phyloP scores from a whole-genome alignment of 1,284 basidiomycete species.

The Dichomitus squalens region DNA sequence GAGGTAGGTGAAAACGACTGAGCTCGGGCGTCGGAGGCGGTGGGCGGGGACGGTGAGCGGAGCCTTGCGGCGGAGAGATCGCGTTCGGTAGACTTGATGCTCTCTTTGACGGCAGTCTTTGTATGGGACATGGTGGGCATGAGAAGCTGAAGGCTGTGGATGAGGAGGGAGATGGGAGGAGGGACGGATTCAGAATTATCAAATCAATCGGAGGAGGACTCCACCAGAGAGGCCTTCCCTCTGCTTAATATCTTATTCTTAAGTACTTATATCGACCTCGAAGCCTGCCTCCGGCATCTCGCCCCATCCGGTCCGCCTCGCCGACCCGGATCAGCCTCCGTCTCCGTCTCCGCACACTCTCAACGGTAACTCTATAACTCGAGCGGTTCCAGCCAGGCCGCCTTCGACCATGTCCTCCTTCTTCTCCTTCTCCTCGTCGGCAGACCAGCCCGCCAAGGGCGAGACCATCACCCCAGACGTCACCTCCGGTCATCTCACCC shows the following conservation, averaged over 20 bases:
- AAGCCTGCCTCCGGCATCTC: background rate
- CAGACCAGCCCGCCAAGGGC: slow-evolving; percentile 18
- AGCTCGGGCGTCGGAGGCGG: slow-evolving; percentile 9
- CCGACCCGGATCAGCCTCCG: background rate
- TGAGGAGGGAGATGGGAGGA: slow-evolving; percentile 3
- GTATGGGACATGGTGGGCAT: slow-evolving; percentile 16
- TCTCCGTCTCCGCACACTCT: too few relatives aligned
- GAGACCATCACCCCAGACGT: slow-evolving; percentile 30
- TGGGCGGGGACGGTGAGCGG: slow-evolving; percentile 24
- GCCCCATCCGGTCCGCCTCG: background rate
- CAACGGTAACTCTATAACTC: too few relatives aligned
- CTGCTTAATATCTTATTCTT: too few relatives aligned
- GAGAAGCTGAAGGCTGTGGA: background rate
- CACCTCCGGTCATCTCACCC: slow-evolving; percentile 55
- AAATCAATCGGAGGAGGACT: slow-evolving; percentile 3
- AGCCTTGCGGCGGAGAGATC: slow-evolving; percentile 19
- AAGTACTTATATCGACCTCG: too few relatives aligned
- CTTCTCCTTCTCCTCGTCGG: slow-evolving; percentile 5
- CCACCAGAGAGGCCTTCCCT: too few relatives aligned
- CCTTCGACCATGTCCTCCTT: slow-evolving; percentile 15
- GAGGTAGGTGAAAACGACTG: slow-evolving; percentile 18
- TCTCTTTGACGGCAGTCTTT: slow-evolving; percentile 17
- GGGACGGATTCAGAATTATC: slow-evolving; percentile 11
- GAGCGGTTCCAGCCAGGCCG: too few relatives aligned
- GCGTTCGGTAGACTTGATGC: slow-evolving; percentile 14